Base-by-base conservation (phyloP, 257 asterid genomes). In the Solanum corneliomulleri region DNA sequence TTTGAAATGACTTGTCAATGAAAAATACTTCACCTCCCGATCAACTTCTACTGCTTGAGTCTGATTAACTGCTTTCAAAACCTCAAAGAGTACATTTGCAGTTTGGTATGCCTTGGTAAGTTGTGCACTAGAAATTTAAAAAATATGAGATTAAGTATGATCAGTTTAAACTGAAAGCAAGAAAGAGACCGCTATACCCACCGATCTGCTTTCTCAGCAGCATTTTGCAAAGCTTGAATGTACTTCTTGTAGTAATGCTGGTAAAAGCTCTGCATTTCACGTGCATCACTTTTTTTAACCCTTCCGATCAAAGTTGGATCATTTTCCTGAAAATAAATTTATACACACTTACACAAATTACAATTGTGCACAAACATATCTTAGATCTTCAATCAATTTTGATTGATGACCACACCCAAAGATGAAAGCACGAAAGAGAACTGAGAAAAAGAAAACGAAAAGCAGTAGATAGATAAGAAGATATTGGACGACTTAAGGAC, bases 261-360 rank as follows among this genome's bases (percentile, higher is more conserved):
- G 90, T 97, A 97, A 92, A 97, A 97, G 95, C 99, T 95, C 94
- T 97, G 99, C 99, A 97, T 96, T 93, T 97, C 99, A 52, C 98
- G 98, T 29, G 99, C 99, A 87, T 97, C 99, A 86, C 99, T 97
- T 94, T 97, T 97, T 91, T 97, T 97, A 35, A 95, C 99, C 91
- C 99, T 97, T 91, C 99, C 98, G 93, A 92, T 92, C 89, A 97
- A 90, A 83, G 99, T 97, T 78, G 99, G 99, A 89, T 97, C 99
- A 89, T 97, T 97, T 91, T 97, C 99, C 99, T 97, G 95, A 86
- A 90, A 83, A 86, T 90, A 3, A 78, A 84, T 81, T 49, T 49
- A 69, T 47, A 49, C 18, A 29, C 85, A 68, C 71, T 81, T 60
- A 12, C 83, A 49, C 39, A 33, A 82, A 47, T 83, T 76, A 45